Percentiles rank a stretch among this genome's conserved stretches.
Conservation (phyloP, 352 stramenopile species). For the Pythium scleroteichum region DNA sequence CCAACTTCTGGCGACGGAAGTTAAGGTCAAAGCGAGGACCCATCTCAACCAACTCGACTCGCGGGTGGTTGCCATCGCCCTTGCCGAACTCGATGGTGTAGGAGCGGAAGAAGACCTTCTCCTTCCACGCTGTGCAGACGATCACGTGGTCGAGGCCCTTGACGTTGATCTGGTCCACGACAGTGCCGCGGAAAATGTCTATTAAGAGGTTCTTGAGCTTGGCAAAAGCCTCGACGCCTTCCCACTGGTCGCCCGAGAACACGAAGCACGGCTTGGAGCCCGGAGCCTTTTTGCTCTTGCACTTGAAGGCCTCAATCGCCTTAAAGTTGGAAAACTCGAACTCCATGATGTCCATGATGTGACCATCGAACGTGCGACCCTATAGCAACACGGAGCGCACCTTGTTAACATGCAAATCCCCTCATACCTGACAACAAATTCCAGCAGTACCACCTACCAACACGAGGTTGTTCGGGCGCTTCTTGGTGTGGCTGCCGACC, state of each 20-base stretch:
- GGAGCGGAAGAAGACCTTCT: slow-evolving; percentile 93
- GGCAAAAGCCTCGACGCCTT: slow-evolving; percentile 86
- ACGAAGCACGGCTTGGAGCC: slow-evolving; percentile 96
- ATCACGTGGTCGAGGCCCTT: slow-evolving; percentile 97
- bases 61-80: slow-evolving; percentile 78
- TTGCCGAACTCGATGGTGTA: slow-evolving; percentile 97
- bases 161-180: slow-evolving; percentile 95
- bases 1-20: slow-evolving; percentile 95
- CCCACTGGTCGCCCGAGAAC: slow-evolving; percentile 95
- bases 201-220: slow-evolving; percentile 95
- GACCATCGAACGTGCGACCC: slow-evolving; percentile 97
- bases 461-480: slow-evolving; percentile 98
- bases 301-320: slow-evolving; percentile 92
- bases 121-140: slow-evolving; percentile 94
- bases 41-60: slow-evolving; percentile 91
- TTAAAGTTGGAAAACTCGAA: slow-evolving; percentile 96
- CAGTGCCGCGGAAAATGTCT: slow-evolving; percentile 97
- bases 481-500: slow-evolving; percentile 98
- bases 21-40: slow-evolving; percentile 88
- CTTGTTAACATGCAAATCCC: no score
- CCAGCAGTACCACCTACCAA: slow-evolving; percentile 56
- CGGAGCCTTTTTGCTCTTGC: slow-evolving; percentile 90
- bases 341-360: slow-evolving; percentile 99
- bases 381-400: slow-evolving; percentile 9
- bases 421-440: no score